Conservation (phyloP, 768 basidiomycete species). For the Russula virescens region DNA sequence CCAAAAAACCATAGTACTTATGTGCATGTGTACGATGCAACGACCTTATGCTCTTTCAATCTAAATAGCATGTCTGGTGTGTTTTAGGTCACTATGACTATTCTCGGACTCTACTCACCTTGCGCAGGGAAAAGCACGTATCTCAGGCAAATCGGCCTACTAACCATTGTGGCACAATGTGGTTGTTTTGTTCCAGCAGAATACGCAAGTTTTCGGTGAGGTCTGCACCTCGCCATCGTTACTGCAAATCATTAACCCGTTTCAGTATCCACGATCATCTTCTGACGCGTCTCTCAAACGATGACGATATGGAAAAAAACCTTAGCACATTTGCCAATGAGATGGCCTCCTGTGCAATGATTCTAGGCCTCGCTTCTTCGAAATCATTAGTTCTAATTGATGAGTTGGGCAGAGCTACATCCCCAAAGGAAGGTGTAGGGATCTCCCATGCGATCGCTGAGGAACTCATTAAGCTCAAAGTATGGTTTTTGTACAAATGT, state of each 20-base stretch:
- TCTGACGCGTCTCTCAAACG: slow-evolving; percentile 85
- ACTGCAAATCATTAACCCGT: background rate
- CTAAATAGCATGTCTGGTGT: slow-evolving; percentile 54
- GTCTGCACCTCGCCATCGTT: background rate
- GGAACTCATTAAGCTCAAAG: slow-evolving; percentile 67
- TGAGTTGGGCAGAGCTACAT: slow-evolving; percentile 90
- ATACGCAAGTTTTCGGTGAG: slow-evolving; percentile 82
- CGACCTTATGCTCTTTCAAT: background rate
- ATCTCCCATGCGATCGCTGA: slow-evolving; percentile 83
- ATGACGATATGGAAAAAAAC: slow-evolving; percentile 85
- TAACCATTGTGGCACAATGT: slow-evolving; percentile 82
- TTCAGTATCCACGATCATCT: slow-evolving; percentile 74
- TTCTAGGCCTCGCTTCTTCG: slow-evolving; percentile 69
- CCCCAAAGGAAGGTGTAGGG: slow-evolving; percentile 73
- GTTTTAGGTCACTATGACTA: slow-evolving; percentile 4
- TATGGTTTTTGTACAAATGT: slow-evolving; percentile 30
- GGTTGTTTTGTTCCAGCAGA: slow-evolving; percentile 91
- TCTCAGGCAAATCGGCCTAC: slow-evolving; percentile 77
- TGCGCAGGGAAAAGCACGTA: slow-evolving; percentile 84
- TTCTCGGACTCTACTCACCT: background rate
- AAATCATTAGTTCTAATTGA: slow-evolving; percentile 81
- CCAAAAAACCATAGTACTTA: background rate
- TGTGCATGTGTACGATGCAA: slow-evolving; percentile 7
- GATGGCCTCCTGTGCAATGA: slow-evolving; percentile 91
- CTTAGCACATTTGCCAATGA: slow-evolving; percentile 94